Evolutionary conservation across 257 asterid species (phyloP).

Genomic region (Nicotiana paniculata): DNA sequence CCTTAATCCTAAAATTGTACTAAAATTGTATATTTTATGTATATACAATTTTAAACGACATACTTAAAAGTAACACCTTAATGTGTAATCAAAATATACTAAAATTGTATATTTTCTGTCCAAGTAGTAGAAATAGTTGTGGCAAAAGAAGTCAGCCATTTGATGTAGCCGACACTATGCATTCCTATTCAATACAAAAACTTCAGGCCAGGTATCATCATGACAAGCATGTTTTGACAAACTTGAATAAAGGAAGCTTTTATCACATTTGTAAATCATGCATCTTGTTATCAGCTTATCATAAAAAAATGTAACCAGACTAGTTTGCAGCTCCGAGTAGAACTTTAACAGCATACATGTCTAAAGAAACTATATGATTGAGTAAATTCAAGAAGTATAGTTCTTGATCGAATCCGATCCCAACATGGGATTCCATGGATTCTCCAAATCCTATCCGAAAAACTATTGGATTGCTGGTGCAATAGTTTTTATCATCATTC

Average conservation of each 20-base stretch:
- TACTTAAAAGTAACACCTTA: no score
- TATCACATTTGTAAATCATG: background rate
- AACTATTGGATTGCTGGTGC: slow-evolving; percentile 50
- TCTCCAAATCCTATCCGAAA: slow-evolving; percentile 38
- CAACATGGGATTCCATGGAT: slow-evolving; percentile 37
- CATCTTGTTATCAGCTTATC: background rate
- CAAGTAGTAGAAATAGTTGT: background rate
- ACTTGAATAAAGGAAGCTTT: background rate
- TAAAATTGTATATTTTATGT: no score
- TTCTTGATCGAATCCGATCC: slow-evolving; percentile 5
- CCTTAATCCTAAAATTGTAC: no score
- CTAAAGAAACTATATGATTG: background rate
- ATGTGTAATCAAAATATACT: no score
- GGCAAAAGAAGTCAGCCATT: background rate
- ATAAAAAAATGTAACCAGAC: background rate
- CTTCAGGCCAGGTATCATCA: background rate
- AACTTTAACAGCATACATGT: background rate
- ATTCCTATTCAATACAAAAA: background rate
- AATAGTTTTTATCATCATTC: slow-evolving; percentile 34
- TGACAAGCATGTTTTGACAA: background rate
- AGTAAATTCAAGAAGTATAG: background rate
- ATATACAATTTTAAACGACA: no score
- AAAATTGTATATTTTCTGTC: background rate
- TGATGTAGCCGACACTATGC: background rate
- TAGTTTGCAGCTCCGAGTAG: background rate